Evolutionary conservation across 768 basidiomycete species (phyloP).

Genomic region (Mycena capillaripes): DNA sequence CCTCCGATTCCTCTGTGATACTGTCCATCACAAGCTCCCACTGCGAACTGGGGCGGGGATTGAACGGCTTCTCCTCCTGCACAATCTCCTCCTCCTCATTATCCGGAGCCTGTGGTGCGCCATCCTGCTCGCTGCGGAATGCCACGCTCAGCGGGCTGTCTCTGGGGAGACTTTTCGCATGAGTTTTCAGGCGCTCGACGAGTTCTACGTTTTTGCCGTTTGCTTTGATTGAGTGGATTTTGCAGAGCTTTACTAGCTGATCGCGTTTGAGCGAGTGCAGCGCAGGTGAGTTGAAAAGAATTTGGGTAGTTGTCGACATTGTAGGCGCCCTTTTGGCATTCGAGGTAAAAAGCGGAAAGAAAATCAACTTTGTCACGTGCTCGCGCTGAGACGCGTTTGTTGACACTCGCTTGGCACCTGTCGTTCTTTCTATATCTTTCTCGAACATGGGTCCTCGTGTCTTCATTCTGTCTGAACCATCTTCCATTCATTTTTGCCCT

Average conservation of each 20-base stretch:
- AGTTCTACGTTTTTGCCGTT: slow-evolving; percentile 85
- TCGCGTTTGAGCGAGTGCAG: slow-evolving; percentile 87
- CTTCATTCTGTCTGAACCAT: no score
- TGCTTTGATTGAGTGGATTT: slow-evolving; percentile 84
- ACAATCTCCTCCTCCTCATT: slow-evolving; percentile 42
- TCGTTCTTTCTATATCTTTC: no score
- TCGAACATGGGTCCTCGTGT: no score
- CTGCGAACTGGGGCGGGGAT: slow-evolving; percentile 78
- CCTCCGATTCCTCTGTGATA: slow-evolving; percentile 75
- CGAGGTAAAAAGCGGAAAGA: neutral
- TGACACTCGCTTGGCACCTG: no score
- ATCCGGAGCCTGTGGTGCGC: slow-evolving; percentile 36
- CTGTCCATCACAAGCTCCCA: slow-evolving; percentile 93
- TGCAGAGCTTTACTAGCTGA: slow-evolving; percentile 89
- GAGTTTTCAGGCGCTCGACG: slow-evolving; percentile 75
- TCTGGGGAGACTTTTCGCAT: slow-evolving; percentile 74
- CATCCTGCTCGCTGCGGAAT: slow-evolving; percentile 59
- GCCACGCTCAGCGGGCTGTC: slow-evolving; percentile 71
- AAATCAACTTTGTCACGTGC: neutral
- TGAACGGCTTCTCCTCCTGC: slow-evolving; percentile 43
- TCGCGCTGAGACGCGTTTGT: neutral
- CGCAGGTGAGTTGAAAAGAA: slow-evolving; percentile 88
- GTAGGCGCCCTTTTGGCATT: neutral
- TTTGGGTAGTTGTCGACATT: slow-evolving; percentile 81
- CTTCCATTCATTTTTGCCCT: no score